Base-by-base conservation (phyloP, 495 filamentous ascomycete genomes). In the Aspergillus ostianus region DNA sequence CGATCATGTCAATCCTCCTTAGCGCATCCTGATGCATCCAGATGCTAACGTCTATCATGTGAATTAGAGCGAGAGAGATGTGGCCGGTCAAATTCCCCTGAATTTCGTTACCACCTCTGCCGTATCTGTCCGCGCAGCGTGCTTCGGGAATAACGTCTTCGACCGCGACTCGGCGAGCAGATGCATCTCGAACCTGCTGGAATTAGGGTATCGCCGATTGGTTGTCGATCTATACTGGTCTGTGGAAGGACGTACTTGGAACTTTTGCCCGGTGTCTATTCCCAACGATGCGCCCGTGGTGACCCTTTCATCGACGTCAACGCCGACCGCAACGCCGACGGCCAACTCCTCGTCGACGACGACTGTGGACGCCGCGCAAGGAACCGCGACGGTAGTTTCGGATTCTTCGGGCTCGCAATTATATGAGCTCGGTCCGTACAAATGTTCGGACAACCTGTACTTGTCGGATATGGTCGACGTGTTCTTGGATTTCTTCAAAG, bases 181-280 rank as follows among this genome's bases (percentile, higher is more conserved):
- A 64, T 89, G 86, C 65, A 64, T 88, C 18, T 87, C 85, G 4
- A 87, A 86, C 64, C 72, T 89, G 2, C 73, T 89, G 3, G 77
- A 82, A 1, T 70, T 78, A 9, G 84, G 82, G n/a, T 87, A 83
- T 58, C 75, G 79, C 30, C 77, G 82, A 53, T 79, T 88, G 30
- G 67, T 82, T 32, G 66, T 87, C n/a, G 86, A 89, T 65, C 55
- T 88, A 6, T 89, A 86, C 64, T 89, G 86, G 86, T 87, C 86
- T 55, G 56, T 73, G 18, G 71, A 67, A 27, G 72, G 76, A 30
- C 71, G 70, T 21, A 56, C 71, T 29, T 88, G 85, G 84, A 81
- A 72, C 23, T 80, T 89, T 29, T 89, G 86, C 62, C 86, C 86
- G 0, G 82, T 81, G 9, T 61, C 69, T 2, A 61, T 78, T 50